Percentiles rank a stretch among this genome's conserved stretches.
phyloP scores from a whole-genome alignment of 306 rosid species.

The Prunus mongolica region DNA sequence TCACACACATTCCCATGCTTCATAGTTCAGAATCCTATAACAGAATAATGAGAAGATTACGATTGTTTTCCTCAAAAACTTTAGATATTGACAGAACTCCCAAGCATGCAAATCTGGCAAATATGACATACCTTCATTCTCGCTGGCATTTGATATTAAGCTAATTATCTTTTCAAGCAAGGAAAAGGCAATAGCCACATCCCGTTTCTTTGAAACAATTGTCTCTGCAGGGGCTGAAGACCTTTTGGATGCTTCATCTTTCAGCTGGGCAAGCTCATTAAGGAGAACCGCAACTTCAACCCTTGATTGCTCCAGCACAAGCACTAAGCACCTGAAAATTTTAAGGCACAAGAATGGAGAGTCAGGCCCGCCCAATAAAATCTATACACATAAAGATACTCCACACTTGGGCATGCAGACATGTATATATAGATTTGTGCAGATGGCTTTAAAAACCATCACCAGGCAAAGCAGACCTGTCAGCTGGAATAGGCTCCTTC shows the following conservation, averaged over 20 bases:
- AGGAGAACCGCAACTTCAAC: conserved; percentile 92
- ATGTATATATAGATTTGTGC: background rate
- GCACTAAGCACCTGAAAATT: conserved; percentile 70
- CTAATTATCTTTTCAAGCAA: conserved; percentile 84
- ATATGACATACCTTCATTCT: conserved; percentile 55
- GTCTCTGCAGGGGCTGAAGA: conserved; percentile 51
- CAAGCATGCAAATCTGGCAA: background rate
- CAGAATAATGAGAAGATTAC: background rate
- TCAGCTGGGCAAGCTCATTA: conserved; percentile 82
- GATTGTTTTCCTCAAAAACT: background rate
- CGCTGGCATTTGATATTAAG: conserved; percentile 54
- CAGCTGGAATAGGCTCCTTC: conserved; percentile 50
- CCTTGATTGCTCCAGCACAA: conserved; percentile 89
- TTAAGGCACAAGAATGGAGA: conserved; percentile 23
- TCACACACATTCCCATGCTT: background rate
- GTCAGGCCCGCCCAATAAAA: conserved; percentile 1
- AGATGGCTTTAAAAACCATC: background rate
- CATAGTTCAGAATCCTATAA: background rate
- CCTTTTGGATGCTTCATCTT: conserved; percentile 72
- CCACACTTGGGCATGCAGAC: background rate
- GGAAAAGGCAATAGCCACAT: conserved; percentile 75
- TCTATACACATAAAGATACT: background rate
- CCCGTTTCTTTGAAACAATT: conserved; percentile 51
- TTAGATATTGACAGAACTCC: background rate
- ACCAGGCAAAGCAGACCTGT: conserved; percentile 45